Evolutionary conservation across 257 asterid genomes (phyloP), one percentile per base, ranked within the genome.

Genomic region (Nicotiana noctiflora): DNA sequence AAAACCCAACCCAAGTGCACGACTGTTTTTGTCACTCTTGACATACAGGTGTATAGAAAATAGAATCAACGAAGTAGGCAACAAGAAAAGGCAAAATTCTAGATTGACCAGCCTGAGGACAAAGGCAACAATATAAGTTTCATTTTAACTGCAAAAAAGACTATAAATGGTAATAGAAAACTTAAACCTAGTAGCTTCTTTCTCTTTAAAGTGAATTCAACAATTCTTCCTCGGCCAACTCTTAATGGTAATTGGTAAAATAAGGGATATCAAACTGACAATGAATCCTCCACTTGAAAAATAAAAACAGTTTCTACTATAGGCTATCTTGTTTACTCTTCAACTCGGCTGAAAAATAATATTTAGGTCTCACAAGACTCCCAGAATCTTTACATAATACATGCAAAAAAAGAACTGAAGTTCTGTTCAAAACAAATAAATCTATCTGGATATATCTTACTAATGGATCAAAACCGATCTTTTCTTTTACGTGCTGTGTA

Each of bases 401-500:
- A 8, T 29, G 4, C 62, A 3, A 8, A 57, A 0, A 59, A 3
- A 12, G 1, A 49, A 12, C 57, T 44, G 34, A 70, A 70, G 13
- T 19, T 40, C 19, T 70, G 77, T 11, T 37, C 1, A 37, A n/a
- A 67, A n/a, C n/a, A 37, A 4, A 37, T 19, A n/a, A 67, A n/a
- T 67, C 32, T 34, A 67, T 29, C 31, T 5, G 6, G 19, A 67
- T n/a, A 67, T 19, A 68, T 68, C 31, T 68, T 40, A 19, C 57
- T 70, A 19, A 2, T 21, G 46, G 74, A 83, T 89, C 86, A 91
- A 82, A 91, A 91, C 2, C 94, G 97, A 76, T 91, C 86, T 89
- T 95, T 93, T 76, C 98, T 78, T 84, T 95, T 95, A 55, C 99
- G 97, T n/a, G 89, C 98, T 4, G 98, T 92, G 89, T 88, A 95